These are phyloP conservation scores for Pythium oligandrum DNA, from an alignment of 352 stramenopile genomes.

Conservation along the genomic window DNA sequence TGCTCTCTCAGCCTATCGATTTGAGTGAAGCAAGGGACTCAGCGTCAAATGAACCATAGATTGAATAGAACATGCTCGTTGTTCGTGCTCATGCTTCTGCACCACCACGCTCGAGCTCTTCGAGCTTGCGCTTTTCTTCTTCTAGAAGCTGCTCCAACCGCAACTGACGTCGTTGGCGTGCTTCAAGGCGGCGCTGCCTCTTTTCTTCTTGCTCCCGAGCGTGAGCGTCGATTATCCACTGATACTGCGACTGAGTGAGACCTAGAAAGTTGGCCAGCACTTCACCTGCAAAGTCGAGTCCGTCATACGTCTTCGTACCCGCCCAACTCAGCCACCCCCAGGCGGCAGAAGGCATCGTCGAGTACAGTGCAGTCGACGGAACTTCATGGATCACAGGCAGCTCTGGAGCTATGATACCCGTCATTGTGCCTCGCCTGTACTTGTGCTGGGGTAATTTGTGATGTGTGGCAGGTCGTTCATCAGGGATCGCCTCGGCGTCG, in stretches of 20 bases:
- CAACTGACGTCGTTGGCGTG: slow-evolving; percentile 55
- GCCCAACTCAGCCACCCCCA: slow-evolving; percentile 71
- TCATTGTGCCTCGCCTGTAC: too few species aligned
- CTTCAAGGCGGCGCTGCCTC: slow-evolving; percentile 46
- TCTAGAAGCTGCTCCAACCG: slow-evolving; percentile 62
- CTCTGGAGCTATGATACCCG: too few species aligned
- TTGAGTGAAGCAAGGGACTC: slow-evolving; percentile 7
- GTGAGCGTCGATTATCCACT: slow-evolving; percentile 77
- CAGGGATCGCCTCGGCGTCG: too few species aligned
- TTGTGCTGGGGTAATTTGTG: too few species aligned
- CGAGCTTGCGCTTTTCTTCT: slow-evolving; percentile 62
- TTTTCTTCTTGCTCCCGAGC: slow-evolving; percentile 69
- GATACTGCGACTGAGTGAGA: slow-evolving; percentile 80
- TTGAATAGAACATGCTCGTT: background rate
- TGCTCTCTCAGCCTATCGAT: slow-evolving; percentile 8
- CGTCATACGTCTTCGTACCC: slow-evolving; percentile 55
- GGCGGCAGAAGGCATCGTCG: background rate
- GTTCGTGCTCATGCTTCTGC: background rate
- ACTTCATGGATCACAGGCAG: too few species aligned
- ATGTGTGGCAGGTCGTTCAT: too few species aligned
- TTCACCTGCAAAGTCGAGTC: slow-evolving; percentile 77
- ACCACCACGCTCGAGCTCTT: slow-evolving; percentile 40
- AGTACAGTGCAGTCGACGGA: too few species aligned
- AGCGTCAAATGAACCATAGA: slow-evolving; percentile 1
- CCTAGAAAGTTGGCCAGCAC: slow-evolving; percentile 77